A percentile compares a stretch with the other conserved stretches of the same genome.
Conservation (phyloP, 2,329 filamentous ascomycete species). For the Epichloe gansuensis region DNA sequence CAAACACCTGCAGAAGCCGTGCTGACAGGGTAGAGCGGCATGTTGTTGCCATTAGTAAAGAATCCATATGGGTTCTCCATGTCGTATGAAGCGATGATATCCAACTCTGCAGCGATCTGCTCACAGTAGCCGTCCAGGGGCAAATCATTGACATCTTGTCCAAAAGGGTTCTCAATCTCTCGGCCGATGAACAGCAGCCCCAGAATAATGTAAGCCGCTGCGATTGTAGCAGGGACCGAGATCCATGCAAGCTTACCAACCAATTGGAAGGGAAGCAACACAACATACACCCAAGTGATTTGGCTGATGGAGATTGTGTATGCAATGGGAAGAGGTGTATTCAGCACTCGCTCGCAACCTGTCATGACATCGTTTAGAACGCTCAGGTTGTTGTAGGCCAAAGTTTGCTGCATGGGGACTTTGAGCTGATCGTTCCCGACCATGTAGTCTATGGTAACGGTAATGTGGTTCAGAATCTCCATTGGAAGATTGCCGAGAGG, state of each 20-base stretch:
- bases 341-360: constrained; percentile 64
- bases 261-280: constrained; percentile 73
- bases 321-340: constrained; percentile 69
- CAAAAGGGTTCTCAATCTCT: constrained; percentile 79
- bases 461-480: constrained; percentile 64
- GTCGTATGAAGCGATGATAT: constrained; percentile 51
- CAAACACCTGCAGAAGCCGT: constrained; percentile 23
- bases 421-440: constrained; percentile 42
- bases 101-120: constrained; percentile 60
- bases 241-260: constrained; percentile 51
- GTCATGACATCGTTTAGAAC: constrained; percentile 59
- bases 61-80: constrained; percentile 20
- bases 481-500: constrained; percentile 74
- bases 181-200: constrained; percentile 61
- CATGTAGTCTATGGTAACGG: constrained; percentile 50
- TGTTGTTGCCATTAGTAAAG: constrained; percentile 27
- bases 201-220: constrained; percentile 69
- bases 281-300: constrained; percentile 75
- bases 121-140: constrained; percentile 65
- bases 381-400: constrained; percentile 46
- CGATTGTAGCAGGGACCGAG: constrained; percentile 63
- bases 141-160: constrained; percentile 70
- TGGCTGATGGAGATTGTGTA: constrained; percentile 78
- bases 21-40: constrained; percentile 44
- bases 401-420: constrained; percentile 45